Evolutionary conservation across 495 filamentous ascomycete species (phyloP).

Genomic region (Podospora didyma): DNA sequence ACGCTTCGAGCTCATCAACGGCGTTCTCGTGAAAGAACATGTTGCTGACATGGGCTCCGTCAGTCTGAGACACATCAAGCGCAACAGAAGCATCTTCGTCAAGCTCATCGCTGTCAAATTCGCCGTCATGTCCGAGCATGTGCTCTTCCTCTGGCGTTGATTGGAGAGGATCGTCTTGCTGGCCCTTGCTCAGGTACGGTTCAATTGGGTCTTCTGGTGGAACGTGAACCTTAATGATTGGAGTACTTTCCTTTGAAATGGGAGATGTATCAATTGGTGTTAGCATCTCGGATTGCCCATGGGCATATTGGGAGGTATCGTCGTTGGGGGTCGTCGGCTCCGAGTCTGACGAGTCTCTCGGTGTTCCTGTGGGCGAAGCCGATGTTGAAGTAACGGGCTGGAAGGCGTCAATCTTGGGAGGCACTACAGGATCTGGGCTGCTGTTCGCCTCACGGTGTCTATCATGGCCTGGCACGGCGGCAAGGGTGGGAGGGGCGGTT

Average conservation of each 20-base stretch:
- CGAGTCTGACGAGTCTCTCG: background rate
- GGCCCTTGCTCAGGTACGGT: background rate
- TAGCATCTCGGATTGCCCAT: conserved; percentile 3
- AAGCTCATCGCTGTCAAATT: background rate
- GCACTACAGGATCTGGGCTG: background rate
- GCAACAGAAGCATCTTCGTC: background rate
- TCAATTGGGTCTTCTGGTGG: conserved; percentile 9
- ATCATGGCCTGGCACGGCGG: background rate
- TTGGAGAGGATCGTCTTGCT: background rate
- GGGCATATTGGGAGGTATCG: conserved; percentile 1
- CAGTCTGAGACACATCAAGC: conserved; percentile 3
- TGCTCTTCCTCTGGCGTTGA: background rate
- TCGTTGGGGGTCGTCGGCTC: background rate
- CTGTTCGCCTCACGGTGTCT: background rate
- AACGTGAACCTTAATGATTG: conserved; percentile 20
- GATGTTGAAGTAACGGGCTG: background rate
- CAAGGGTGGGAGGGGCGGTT: background rate
- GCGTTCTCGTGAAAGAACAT: background rate
- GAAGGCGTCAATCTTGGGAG: background rate
- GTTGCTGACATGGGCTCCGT: background rate
- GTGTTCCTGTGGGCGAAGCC: conserved; percentile 1
- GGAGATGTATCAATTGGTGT: conserved; percentile 6
- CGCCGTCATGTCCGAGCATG: background rate
- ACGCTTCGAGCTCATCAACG: background rate
- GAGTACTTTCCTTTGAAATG: background rate